phyloP scores from a whole-genome alignment of 306 rosid species.

The Abrus precatorius region DNA sequence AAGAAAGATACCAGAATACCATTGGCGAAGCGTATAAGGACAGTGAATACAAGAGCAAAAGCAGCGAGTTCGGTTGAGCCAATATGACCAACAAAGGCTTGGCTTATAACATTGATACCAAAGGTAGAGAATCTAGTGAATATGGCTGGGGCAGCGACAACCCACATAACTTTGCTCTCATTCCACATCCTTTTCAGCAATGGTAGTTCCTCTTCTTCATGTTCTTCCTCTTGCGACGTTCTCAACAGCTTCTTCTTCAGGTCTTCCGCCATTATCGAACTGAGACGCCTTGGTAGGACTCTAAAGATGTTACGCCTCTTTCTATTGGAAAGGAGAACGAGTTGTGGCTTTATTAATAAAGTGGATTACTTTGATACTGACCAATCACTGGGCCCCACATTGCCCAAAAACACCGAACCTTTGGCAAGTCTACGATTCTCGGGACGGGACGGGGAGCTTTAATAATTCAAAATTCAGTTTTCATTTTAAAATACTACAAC shows the following conservation, averaged over 20 bases:
- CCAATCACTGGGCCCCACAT: too few relatives aligned
- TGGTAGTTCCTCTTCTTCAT: conserved; percentile 29
- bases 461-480: too few relatives aligned
- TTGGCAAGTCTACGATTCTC: too few relatives aligned
- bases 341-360: too few relatives aligned
- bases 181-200: conserved; percentile 52
- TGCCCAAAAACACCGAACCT: too few relatives aligned
- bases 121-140: conserved; percentile 60
- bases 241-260: conserved; percentile 44
- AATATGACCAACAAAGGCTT: conserved; percentile 66
- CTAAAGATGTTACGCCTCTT: too few relatives aligned
- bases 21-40: conserved; percentile 61
- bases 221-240: not conserved
- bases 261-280: conserved; percentile 42
- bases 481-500: too few relatives aligned
- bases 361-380: too few relatives aligned
- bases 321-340: too few relatives aligned
- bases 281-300: too few relatives aligned
- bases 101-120: conserved; percentile 62
- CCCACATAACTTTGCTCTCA: conserved; percentile 60
- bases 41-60: conserved; percentile 60
- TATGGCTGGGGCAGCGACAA: conserved; percentile 66
- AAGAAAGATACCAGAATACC: conserved; percentile 58
- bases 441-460: too few relatives aligned
- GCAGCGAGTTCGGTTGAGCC: conserved; percentile 61